Conservation (phyloP, 805 yeast species). For the Saccharomycodes ludwigii region DNA sequence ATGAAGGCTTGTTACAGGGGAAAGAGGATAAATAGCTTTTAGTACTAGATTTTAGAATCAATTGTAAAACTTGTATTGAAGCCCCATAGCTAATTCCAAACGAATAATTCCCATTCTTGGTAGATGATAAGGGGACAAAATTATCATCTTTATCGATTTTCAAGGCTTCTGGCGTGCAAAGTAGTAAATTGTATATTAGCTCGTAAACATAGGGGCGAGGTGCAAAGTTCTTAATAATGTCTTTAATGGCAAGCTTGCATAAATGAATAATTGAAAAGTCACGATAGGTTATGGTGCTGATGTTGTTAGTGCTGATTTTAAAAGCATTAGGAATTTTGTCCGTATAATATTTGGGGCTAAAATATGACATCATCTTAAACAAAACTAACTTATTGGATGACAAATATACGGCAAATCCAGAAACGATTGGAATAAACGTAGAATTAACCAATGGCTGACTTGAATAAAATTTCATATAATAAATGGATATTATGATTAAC, state of each 20-base stretch:
- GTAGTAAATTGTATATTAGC: conserved; percentile 48
- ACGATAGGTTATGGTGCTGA: conserved; percentile 40
- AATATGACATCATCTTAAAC: conserved; percentile 31
- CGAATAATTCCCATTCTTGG: conserved; percentile 19
- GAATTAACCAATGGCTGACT: conserved; percentile 10
- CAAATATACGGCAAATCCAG: conserved; percentile 40
- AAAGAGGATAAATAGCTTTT: conserved; percentile 17
- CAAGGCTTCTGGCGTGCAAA: conserved; percentile 19
- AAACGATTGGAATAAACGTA: conserved; percentile 35
- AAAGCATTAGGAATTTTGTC: conserved; percentile 41
- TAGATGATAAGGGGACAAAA: conserved; percentile 17
- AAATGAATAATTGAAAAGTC: conserved; percentile 51
- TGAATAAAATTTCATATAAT: conserved; percentile 39
- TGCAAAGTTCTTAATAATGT: conserved; percentile 23
- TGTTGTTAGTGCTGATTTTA: conserved; percentile 26
- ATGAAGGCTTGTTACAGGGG: conserved; percentile 4
- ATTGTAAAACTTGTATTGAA: conserved; percentile 31
- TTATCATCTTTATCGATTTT: conserved; percentile 8
- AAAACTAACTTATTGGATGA: conserved; percentile 28
- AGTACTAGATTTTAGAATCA: conserved; percentile 21
- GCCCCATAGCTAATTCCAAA: conserved; percentile 42
- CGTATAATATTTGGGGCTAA: conserved; percentile 30
- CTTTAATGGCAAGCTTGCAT: conserved; percentile 28
- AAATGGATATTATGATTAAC: conserved; percentile 40
- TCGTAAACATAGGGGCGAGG: conserved; percentile 39